These are phyloP conservation scores for Hondaea fermentalgiana DNA, from an alignment of 108 stramenopile species.

Conservation along the genomic window DNA sequence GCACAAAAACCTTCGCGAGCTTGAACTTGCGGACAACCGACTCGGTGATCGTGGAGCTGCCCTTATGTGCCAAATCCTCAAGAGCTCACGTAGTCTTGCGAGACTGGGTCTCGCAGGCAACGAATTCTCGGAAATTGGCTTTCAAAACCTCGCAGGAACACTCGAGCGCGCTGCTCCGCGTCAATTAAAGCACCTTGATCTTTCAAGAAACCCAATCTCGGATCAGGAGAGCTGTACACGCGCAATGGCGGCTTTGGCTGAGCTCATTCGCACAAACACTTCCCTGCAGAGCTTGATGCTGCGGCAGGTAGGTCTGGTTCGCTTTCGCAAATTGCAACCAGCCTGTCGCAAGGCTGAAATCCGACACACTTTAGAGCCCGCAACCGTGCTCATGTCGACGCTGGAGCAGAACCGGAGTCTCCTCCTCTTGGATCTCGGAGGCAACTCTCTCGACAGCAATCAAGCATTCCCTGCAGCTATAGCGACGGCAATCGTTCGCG, in stretches of 20 bases:
- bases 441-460: background rate
- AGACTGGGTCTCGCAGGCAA: background rate
- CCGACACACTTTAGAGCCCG: background rate
- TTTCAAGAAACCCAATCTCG: background rate
- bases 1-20: background rate
- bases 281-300: background rate
- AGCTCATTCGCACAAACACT: background rate
- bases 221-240: background rate
- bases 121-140: background rate
- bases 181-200: background rate
- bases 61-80: background rate
- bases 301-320: background rate
- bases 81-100: background rate
- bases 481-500: background rate
- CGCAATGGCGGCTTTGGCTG: background rate
- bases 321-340: background rate
- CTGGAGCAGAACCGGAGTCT: background rate
- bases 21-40: background rate
- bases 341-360: background rate
- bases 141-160: background rate
- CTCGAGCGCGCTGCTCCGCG: background rate
- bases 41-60: background rate
- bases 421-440: background rate
- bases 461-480: background rate
- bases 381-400: background rate